Evolutionary conservation across 495 filamentous ascomycete species (phyloP).

Genomic region (Xylaria venustula): DNA sequence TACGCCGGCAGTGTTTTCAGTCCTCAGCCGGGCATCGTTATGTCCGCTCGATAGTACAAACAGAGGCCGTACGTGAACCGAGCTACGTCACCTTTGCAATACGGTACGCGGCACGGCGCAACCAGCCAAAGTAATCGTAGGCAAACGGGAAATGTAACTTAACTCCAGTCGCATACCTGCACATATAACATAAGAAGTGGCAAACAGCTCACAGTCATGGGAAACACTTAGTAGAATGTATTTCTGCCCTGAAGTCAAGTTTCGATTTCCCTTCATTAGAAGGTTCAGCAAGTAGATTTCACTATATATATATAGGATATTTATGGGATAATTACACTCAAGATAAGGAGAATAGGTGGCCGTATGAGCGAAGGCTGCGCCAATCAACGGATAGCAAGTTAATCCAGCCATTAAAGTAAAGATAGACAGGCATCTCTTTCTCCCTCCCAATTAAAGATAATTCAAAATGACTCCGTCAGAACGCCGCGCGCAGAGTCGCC

Average conservation of each 20-base stretch:
- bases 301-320: background rate
- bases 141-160: background rate
- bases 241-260: background rate
- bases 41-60: too few relatives aligned
- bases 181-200: background rate
- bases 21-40: too few relatives aligned
- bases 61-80: too few relatives aligned
- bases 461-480: constrained; percentile 4
- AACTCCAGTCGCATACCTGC: background rate
- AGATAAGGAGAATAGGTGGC: constrained; percentile 2
- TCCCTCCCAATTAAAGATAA: constrained; percentile 3
- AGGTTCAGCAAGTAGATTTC: background rate
- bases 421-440: constrained; percentile 15
- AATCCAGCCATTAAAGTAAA: background rate
- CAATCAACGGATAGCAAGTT: background rate
- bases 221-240: background rate
- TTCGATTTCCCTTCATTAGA: background rate
- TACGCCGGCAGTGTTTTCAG: too few relatives aligned
- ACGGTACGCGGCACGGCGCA: too few relatives aligned
- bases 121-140: too few relatives aligned
- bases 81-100: too few relatives aligned
- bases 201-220: background rate
- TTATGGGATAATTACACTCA: background rate
- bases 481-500: constrained; percentile 9
- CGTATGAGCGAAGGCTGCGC: constrained; percentile 5